phyloP scores from a whole-genome alignment of 2,329 filamentous ascomycete genomes.

The Pseudohalonectria lignicola region DNA sequence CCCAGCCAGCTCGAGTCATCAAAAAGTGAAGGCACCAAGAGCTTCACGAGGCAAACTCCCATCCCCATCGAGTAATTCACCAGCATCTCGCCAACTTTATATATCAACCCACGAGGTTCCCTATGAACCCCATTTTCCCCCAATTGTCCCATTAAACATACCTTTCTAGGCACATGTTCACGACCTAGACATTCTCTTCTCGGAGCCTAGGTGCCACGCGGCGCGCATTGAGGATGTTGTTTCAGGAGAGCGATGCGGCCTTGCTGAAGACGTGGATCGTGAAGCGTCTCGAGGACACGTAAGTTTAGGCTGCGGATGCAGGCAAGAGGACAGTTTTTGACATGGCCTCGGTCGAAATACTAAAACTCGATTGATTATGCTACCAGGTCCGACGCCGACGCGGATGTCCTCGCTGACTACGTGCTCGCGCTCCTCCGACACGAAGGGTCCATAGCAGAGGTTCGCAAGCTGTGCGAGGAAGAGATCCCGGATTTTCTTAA shows the following conservation, averaged over 20 bases:
- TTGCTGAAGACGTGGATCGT: conserved; percentile 68
- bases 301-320: conserved; percentile 18
- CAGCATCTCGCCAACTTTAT: too few species aligned
- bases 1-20: too few species aligned
- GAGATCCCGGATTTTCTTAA: conserved; percentile 68
- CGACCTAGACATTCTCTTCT: too few species aligned
- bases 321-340: too few species aligned
- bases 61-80: too few species aligned
- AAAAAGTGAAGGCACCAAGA: too few species aligned
- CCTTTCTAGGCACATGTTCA: too few species aligned
- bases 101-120: too few species aligned
- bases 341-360: not conserved
- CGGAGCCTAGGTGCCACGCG: too few species aligned
- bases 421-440: conserved; percentile 67
- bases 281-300: conserved; percentile 67
- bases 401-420: conserved; percentile 74
- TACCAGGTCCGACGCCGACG: conserved; percentile 63
- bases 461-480: conserved; percentile 56
- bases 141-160: too few species aligned
- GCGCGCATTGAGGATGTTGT: conserved; percentile 54
- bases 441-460: conserved; percentile 52
- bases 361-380: not conserved
- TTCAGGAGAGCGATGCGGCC: conserved; percentile 49
- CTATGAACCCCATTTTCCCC: too few species aligned
- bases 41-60: too few species aligned